Evolutionary conservation across 2,329 filamentous ascomycete species (phyloP).

Genomic region (Madurella mycetomatis): DNA sequence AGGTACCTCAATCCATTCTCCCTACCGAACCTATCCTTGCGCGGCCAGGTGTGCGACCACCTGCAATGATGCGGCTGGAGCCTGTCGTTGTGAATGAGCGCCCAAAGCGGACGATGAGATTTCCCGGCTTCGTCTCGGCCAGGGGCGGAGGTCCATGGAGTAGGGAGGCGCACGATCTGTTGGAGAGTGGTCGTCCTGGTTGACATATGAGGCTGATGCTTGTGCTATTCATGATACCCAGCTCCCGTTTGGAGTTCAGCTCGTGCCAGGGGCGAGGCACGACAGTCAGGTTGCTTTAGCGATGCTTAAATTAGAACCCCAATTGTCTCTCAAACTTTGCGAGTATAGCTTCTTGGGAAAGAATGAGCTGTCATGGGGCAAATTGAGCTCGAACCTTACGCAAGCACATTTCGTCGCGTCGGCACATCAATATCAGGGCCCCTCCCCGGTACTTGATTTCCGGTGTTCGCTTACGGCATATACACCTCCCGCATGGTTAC

Average conservation of each 20-base stretch:
- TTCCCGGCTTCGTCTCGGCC: slow-evolving; percentile 45
- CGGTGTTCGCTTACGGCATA: no score
- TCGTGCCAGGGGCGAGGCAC: not conserved
- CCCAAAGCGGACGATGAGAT: slow-evolving; percentile 27
- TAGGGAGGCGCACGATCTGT: slow-evolving; percentile 61
- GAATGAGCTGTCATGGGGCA: no score
- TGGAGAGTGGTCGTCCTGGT: slow-evolving; percentile 55
- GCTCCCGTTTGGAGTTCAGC: not conserved
- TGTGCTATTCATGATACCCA: not conserved
- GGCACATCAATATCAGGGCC: no score
- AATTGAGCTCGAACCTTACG: no score
- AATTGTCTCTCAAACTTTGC: not conserved
- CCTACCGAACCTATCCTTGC: slow-evolving; percentile 31
- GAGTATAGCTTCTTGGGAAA: no score
- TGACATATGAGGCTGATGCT: slow-evolving; percentile 11
- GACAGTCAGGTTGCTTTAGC: not conserved
- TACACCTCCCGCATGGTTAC: no score
- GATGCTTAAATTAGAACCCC: not conserved
- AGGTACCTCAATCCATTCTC: slow-evolving; percentile 41
- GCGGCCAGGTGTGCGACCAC: not conserved
- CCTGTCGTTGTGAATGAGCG: slow-evolving; percentile 14
- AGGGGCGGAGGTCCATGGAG: slow-evolving; percentile 62
- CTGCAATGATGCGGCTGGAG: slow-evolving; percentile 14
- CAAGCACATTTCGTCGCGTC: no score
- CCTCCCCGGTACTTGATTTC: no score